Evolutionary conservation across 2,329 filamentous ascomycete genomes (phyloP).

Genomic region (Aspergillus texensis): DNA sequence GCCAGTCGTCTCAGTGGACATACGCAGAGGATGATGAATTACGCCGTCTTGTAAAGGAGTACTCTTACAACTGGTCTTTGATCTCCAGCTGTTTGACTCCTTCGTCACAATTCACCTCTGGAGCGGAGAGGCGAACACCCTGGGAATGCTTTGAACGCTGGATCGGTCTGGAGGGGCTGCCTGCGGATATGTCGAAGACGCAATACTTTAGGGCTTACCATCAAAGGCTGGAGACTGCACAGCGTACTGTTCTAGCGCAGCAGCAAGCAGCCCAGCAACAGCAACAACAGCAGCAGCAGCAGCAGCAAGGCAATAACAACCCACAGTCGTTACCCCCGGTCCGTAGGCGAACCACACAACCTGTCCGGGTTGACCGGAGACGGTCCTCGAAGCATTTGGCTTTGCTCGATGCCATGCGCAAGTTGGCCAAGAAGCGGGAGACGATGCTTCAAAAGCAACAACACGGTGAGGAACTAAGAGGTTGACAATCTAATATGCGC

Average conservation of each 20-base stretch:
- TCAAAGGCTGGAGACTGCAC: constrained; percentile 63
- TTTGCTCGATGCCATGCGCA: constrained; percentile 92
- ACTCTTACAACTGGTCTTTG: constrained; percentile 96
- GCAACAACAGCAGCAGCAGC: constrained; percentile 56
- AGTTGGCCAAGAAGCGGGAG: constrained; percentile 92
- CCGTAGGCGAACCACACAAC: constrained; percentile 71
- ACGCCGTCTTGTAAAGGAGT: constrained; percentile 80
- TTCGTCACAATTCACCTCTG: constrained; percentile 77
- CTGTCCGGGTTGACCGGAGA: constrained; percentile 81
- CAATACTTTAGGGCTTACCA: constrained; percentile 86
- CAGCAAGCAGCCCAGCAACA: constrained; percentile 52
- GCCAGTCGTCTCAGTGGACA: constrained; percentile 89
- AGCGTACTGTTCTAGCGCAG: constrained; percentile 60
- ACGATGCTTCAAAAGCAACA: constrained; percentile 83
- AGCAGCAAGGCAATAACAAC: constrained; percentile 51
- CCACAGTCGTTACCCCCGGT: constrained; percentile 56
- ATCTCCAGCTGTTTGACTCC: constrained; percentile 79
- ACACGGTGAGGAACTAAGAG: constrained; percentile 56
- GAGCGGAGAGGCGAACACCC: constrained; percentile 84
- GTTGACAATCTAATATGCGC: background rate
- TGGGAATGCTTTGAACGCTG: constrained; percentile 99
- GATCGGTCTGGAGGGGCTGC: constrained; percentile 87
- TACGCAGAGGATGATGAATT: constrained; percentile 88
- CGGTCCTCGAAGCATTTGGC: constrained; percentile 84
- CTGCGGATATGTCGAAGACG: constrained; percentile 91